phyloP scores from a whole-genome alignment of 345 rosid species.

The Hibiscus trionum region DNA sequence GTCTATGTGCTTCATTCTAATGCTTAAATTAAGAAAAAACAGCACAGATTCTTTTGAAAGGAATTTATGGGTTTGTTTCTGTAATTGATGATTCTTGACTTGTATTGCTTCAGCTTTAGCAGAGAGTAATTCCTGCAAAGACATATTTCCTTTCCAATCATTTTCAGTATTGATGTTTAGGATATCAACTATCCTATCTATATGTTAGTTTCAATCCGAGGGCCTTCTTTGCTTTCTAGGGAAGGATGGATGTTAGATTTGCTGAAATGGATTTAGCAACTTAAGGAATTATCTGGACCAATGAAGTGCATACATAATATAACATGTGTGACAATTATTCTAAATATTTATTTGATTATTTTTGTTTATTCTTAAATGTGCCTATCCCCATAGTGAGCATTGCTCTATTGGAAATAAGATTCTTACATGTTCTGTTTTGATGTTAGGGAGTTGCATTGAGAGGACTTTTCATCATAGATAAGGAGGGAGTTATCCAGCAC shows the following conservation, averaged over 20 bases:
- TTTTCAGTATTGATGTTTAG: neutral
- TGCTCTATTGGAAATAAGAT: neutral
- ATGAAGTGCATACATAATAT: neutral
- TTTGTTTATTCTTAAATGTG: neutral
- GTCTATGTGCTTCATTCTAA: neutral
- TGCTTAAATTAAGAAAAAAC: neutral
- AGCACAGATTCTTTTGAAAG: neutral
- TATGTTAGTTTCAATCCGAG: neutral
- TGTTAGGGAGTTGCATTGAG: constrained; percentile 88
- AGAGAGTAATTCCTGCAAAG: neutral
- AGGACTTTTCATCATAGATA: constrained; percentile 97
- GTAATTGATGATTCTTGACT: neutral
- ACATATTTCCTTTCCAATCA: neutral
- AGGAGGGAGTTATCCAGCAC: constrained; percentile 94
- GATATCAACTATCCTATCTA: neutral
- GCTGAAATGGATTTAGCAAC: neutral
- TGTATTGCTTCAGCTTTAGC: neutral
- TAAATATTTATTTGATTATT: no score
- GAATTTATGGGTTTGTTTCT: neutral
- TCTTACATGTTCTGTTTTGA: constrained; percentile 7
- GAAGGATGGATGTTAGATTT: neutral
- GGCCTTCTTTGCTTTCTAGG: neutral
- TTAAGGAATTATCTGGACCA: neutral
- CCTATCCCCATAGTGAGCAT: neutral
- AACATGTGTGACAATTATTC: neutral